phyloP scores from a whole-genome alignment of 2,329 filamentous ascomycete genomes.

The Cytospora piceae region DNA sequence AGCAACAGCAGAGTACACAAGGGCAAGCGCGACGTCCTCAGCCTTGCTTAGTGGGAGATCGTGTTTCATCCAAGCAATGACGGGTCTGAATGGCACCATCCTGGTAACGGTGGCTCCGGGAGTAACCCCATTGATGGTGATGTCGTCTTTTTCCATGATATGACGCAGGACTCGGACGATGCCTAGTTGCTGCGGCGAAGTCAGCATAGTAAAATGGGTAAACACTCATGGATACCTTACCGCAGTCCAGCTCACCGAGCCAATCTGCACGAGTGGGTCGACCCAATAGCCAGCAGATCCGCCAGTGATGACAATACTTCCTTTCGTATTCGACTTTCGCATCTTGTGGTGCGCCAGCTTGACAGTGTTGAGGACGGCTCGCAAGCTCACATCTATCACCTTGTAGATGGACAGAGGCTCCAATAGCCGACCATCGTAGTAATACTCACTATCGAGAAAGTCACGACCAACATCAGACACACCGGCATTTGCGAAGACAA shows the following conservation, averaged over 20 bases:
- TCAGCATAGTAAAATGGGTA: not conserved
- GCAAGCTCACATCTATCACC: slow-evolving; percentile 4
- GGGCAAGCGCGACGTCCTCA: slow-evolving; percentile 7
- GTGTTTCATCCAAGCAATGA: slow-evolving; percentile 17
- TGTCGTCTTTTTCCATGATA: slow-evolving; percentile 4
- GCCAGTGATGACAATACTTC: slow-evolving; percentile 12
- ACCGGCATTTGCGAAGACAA: slow-evolving; percentile 10
- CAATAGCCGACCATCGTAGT: not conserved
- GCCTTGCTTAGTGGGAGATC: slow-evolving; percentile 9
- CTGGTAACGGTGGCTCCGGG: slow-evolving; percentile 12
- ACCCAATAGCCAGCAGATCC: slow-evolving; percentile 14
- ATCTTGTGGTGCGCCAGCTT: slow-evolving; percentile 14
- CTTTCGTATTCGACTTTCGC: not conserved
- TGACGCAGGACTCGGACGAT: slow-evolving; percentile 7
- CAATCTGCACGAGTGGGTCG: slow-evolving; percentile 10
- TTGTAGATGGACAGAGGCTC: not conserved
- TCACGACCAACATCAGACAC: slow-evolving; percentile 13
- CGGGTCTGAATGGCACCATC: slow-evolving; percentile 10
- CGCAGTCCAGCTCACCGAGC: slow-evolving; percentile 8
- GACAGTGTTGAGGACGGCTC: slow-evolving; percentile 13
- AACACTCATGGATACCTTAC: not conserved
- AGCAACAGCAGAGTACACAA: not conserved
- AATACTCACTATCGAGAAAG: slow-evolving; percentile 4
- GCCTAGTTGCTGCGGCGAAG: slow-evolving; percentile 8
- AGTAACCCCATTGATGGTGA: slow-evolving; percentile 13